phyloP scores from a whole-genome alignment of 2,329 filamentous ascomycete species.

The Diaporthe sp. region DNA sequence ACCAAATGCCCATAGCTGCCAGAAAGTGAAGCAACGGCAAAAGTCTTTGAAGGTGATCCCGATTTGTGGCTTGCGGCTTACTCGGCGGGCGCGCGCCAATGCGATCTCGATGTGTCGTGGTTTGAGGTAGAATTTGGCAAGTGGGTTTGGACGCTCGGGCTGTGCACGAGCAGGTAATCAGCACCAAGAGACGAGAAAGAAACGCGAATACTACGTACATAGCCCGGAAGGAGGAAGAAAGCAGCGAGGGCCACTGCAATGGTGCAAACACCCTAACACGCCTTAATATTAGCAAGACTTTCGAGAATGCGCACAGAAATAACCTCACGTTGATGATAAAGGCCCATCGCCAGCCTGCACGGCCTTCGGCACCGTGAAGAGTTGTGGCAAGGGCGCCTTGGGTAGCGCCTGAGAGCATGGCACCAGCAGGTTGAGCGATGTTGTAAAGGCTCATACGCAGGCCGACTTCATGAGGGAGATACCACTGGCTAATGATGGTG shows the following conservation, averaged over 20 bases:
- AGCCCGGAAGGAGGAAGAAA: conserved; percentile 26
- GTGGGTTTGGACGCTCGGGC: conserved; percentile 28
- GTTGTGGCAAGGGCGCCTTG: conserved; percentile 29
- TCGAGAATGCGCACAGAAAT: no score
- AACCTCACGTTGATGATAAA: conserved; percentile 22
- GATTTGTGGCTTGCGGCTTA: conserved; percentile 24
- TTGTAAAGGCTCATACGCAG: conserved; percentile 29
- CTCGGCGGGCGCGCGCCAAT: conserved; percentile 18
- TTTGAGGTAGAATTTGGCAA: conserved; percentile 26
- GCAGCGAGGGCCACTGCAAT: conserved; percentile 9
- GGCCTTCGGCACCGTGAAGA: conserved; percentile 20
- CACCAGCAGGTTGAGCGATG: conserved; percentile 29
- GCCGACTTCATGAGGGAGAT: conserved; percentile 26
- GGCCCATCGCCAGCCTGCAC: conserved; percentile 29
- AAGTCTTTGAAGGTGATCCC: conserved; percentile 25
- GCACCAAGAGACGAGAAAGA: not conserved
- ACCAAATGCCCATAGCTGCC: conserved; percentile 28
- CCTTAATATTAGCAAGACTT: no score
- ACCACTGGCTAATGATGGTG: conserved; percentile 31
- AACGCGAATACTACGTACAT: not conserved
- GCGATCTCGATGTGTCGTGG: conserved; percentile 30
- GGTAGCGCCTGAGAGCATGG: conserved; percentile 23
- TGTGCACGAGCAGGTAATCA: not conserved
- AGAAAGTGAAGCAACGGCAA: conserved; percentile 28
- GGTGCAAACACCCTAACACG: conserved; percentile 17